phyloP scores from a whole-genome alignment of 225 moss, liverwort and hornwort species.

The Neckera pumila region DNA sequence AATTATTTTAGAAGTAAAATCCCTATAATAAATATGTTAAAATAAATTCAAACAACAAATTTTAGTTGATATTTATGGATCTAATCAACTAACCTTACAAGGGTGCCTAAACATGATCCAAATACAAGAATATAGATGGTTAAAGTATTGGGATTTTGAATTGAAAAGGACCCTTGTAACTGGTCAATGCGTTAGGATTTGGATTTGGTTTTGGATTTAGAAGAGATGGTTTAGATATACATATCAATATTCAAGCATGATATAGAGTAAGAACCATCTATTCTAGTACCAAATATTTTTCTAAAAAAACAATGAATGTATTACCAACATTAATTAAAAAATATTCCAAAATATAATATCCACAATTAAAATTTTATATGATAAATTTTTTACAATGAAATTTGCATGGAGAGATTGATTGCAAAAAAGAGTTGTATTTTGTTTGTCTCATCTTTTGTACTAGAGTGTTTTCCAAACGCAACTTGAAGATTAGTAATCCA shows the following conservation, averaged over 20 bases:
- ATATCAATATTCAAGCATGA: accelerated
- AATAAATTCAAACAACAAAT: too few species aligned
- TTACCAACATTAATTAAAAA: not conserved
- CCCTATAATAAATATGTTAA: too few species aligned
- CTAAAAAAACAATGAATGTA: not conserved
- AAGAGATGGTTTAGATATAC: not conserved
- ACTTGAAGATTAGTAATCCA: not conserved
- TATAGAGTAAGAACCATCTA: accelerated
- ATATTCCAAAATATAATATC: not conserved
- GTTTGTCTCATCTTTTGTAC: not conserved
- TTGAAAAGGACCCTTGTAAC: too few species aligned
- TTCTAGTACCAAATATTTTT: not conserved
- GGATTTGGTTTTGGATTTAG: not conserved
- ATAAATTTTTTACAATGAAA: not conserved
- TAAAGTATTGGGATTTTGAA: too few species aligned
- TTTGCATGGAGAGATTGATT: not conserved
- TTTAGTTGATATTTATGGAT: too few species aligned
- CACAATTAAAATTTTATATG: not conserved
- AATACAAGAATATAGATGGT: too few species aligned
- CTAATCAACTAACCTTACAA: too few species aligned
- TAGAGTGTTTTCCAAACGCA: not conserved
- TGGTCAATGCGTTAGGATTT: not conserved
- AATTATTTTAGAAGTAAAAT: too few species aligned
- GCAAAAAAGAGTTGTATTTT: not conserved
- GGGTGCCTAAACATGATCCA: too few species aligned